Base-by-base conservation (phyloP, 257 asterid genomes). In the Gentiana straminea region DNA sequence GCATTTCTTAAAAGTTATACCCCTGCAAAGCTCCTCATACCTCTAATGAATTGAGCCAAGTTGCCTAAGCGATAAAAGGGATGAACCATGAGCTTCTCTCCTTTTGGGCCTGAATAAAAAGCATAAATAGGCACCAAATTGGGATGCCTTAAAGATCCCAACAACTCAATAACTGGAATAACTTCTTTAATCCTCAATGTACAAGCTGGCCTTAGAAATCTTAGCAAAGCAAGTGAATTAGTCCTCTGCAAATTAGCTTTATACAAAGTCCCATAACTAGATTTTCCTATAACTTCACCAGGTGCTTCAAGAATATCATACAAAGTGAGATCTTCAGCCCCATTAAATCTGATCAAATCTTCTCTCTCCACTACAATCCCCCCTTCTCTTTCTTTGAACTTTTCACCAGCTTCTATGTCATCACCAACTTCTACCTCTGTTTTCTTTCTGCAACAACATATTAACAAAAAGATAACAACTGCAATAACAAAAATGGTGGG, bases 201-300 rank as follows among this genome's bases (percentile, higher is more conserved):
- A 52, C 92, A 90, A 70, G 96, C 78, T 60, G 98, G 98, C 75
- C 95, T 84, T 70, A 86, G 75, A 78, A 90, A 90, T 48, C 98
- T 70, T 53, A 86, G 77, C 84, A 86, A 69, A 13, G 85, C 68
- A 35, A 81, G 61, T 4, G 83, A 72, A 64, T 82, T 73, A n/a
- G 75, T 70, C 63, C 68, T 60, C 43, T 76, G 65, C 86, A 90
- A 77, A 79, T 54, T 58, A 33, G 94, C 96, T 67, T 73, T 80
- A 54, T 87, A 87, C 68, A 87, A 66, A 33, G 94, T 87, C 58
- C 96, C 96, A 71, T 78, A 84, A 59, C 79, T 70, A 8, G 96
- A 87, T 70, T 87, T 87, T 33, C 93, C 93, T 33, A 87, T 87
- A 50, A 87, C 96, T 61, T 87, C 96, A 41, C 96, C 94, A 7